Evolutionary conservation across 495 filamentous ascomycete species (phyloP), one percentile per base, ranked within the genome.

Genomic region (Astrothelium subdiscretum): DNA sequence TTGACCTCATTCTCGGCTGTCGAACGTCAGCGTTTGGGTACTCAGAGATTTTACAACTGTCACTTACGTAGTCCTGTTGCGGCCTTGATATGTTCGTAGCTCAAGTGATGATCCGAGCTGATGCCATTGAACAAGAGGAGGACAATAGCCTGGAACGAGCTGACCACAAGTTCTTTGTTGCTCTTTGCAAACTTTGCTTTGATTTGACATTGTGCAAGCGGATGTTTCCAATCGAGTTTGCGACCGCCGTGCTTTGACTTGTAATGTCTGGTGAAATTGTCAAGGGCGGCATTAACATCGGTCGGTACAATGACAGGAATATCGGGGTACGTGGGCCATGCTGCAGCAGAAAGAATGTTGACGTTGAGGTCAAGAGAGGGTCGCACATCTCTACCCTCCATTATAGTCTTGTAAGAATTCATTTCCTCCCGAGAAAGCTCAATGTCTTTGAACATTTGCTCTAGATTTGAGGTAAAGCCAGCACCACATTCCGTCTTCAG

Each of bases 371-470:
- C 92, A 26, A 96, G 32, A 24, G 38, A 66, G n/a, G 75, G 70
- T 32, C 77, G 72, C 40, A 76, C 79, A 38, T 77, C 68, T 18
- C 79, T 76, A 58, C 79, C 76, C 38, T 78, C 77, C 58, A 79
- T 71, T 20, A 79, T 71, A 27, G 79, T 75, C 63, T 83, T 91
- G 76, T 91, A 97, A 0, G 87, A 85, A 3, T 72, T 62, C 80
- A 96, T 91, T 68, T 95, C 90, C 62, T 96, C 92, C 35, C 85
- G 83, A 13, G 87, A 87, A 59, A 97, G 79, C 64, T 96, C 92
- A 73, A 97, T 89, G 68, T 99, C 94, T 69, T 95, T 96, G 78
- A 99, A 97, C 94, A 99, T 99, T 35, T 90, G 88, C 73, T 99
- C 94, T 1, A 99, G 80, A 68, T 99, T 97, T 67, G 96, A 90